Percentiles rank a stretch among this genome's conserved stretches.
Evolutionary conservation across 2,329 filamentous ascomycete genomes (phyloP).

Genomic region (Cercospora sesami): DNA sequence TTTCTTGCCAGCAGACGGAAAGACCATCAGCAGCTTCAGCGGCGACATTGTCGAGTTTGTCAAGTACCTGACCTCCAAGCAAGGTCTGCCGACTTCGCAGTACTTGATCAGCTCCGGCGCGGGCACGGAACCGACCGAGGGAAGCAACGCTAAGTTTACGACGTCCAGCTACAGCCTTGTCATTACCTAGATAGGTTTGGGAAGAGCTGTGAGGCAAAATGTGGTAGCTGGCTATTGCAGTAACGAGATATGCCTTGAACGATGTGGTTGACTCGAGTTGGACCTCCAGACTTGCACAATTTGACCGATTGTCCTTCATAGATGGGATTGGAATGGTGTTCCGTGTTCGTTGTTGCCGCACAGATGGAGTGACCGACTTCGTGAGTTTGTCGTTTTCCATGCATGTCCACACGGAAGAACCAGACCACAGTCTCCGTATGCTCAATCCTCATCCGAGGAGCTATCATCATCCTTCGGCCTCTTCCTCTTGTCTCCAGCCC

Average conservation of each 20-base stretch:
- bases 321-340: neutral
- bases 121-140: constrained; percentile 14
- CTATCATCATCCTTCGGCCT: constrained; percentile 2
- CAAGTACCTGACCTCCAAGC: constrained; percentile 53
- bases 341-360: neutral
- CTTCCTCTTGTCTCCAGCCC: constrained; percentile 11
- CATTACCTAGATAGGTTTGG: neutral
- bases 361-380: neutral
- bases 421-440: neutral
- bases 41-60: constrained; percentile 61
- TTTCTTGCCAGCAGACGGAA: constrained; percentile 51
- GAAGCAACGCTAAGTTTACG: constrained; percentile 14
- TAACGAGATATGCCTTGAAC: neutral
- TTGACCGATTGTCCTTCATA: too few species aligned
- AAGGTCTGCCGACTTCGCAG: constrained; percentile 51
- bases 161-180: constrained; percentile 13
- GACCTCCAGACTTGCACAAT: too few species aligned
- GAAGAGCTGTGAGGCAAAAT: neutral
- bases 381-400: neutral
- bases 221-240: neutral
- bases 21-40: constrained; percentile 53
- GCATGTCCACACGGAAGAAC: too few species aligned
- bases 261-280: too few species aligned
- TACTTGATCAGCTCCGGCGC: constrained; percentile 48
- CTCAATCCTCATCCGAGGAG: constrained; percentile 8